Evolutionary conservation across 1,284 basidiomycete species (phyloP), one percentile per base, ranked within the genome.

Genomic region (Paramarasmius palmivorus): DNA sequence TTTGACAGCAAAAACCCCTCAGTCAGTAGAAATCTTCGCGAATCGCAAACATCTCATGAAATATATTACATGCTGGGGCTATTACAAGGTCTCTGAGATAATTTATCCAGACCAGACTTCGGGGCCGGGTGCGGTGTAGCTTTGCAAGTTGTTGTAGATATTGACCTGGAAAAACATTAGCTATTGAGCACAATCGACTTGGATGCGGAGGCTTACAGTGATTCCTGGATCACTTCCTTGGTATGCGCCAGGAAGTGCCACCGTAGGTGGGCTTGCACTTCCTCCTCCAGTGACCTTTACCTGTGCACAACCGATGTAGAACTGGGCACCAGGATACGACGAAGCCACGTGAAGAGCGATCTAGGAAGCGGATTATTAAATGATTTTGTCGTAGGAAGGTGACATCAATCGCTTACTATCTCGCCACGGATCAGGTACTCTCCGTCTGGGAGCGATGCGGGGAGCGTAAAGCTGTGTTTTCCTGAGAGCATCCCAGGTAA

Each of bases 111-210:
- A 65, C 70, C 70, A 72, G 39, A 72, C 69, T 34, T 66, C 57
- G 29, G 64, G 64, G 38, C 71, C 71, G 15, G 67, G 71, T 52
- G 57, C 50, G 37, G 73, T 77, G 67, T 73, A 77, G 58, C 66
- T 73, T 60, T 73, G 70, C 41, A 77, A 69, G 62, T 75, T 78
- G 69, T 79, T 78, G 69, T 77, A 77, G 57, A 77, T 78, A 68
- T 78, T 77, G 61, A 78, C 64, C 71, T 73, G 41, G 3, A 48
- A 37, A 37, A 26, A 20, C 35, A 32, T 25, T 29, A 17, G 19
- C 14, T 17, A 42, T 25, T 38, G 23, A 17, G n/a, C 37, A n/a
- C n/a, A 22, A 15, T 42, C 15, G 25, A 53, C 44, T 25, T 1
- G 15, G 19, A 42, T 22, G 37, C 39, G 26, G 6, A 19, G 2